These are phyloP conservation scores for Wickerhamiella kazuoi DNA, from an alignment of 805 yeast genomes.

Conservation along the genomic window DNA sequence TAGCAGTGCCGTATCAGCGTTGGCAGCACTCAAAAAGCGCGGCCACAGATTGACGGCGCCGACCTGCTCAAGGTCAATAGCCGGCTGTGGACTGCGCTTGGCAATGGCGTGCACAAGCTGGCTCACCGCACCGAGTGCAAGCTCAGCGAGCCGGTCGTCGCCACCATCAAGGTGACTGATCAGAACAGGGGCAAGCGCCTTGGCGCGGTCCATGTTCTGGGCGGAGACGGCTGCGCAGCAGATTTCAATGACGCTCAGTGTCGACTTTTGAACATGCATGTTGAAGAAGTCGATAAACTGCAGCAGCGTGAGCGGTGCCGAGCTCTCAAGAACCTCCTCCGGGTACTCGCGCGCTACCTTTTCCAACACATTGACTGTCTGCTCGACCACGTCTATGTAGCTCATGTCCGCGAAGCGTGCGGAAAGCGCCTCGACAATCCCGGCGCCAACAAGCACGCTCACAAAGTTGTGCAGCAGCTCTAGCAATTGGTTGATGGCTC, in stretches of 20 bases:
- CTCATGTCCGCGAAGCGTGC: slow-evolving; percentile 53
- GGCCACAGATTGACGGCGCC: slow-evolving; percentile 5
- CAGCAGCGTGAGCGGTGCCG: slow-evolving; percentile 48
- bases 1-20: slow-evolving; percentile 8
- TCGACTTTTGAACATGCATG: slow-evolving; percentile 71
- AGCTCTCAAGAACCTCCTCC: slow-evolving; percentile 27
- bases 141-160: slow-evolving; percentile 8
- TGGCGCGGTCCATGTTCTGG: slow-evolving; percentile 24
- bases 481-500: slow-evolving; percentile 64
- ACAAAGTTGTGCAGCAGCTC: slow-evolving; percentile 56
- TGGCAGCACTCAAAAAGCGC: slow-evolving; percentile 4
- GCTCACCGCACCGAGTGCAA: slow-evolving; percentile 8
- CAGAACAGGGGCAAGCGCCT: slow-evolving; percentile 8
- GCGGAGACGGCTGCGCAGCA: slow-evolving; percentile 35
- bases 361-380: slow-evolving; percentile 35
- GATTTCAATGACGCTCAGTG: slow-evolving; percentile 54
- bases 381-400: slow-evolving; percentile 84
- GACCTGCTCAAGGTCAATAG: slow-evolving; percentile 5
- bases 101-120: slow-evolving; percentile 9
- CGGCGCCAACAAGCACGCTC: slow-evolving; percentile 42
- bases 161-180: slow-evolving; percentile 2
- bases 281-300: slow-evolving; percentile 76
- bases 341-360: slow-evolving; percentile 21
- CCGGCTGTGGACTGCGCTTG: slow-evolving; percentile 2
- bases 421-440: slow-evolving; percentile 49